Base-by-base conservation (phyloP, 768 basidiomycete species). In the Calocera viscosa region DNA sequence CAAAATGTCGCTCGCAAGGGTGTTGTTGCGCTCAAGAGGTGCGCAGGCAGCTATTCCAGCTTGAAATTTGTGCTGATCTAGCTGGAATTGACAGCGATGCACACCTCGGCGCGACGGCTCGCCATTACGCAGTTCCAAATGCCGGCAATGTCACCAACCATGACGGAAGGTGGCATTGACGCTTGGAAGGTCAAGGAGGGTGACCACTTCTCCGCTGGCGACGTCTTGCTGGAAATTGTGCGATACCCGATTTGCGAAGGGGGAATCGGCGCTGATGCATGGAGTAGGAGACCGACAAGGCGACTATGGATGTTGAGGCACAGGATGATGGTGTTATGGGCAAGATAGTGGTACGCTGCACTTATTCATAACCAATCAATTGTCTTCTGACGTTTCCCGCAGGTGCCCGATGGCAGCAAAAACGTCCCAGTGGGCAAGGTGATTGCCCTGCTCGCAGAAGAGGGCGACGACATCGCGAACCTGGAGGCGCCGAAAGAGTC, bases 101-200 rank as follows among this genome's bases (percentile, higher is more conserved):
- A 87, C 74, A 76, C 80, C 39, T 79, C 83, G 49, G 71, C 76
- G 64, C 72, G 75, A 49, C 81, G 83, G 49, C 76, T 76, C 70
- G 91, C 87, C 34, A 81, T 91, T 64, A 86, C 89, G 63, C 82
- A 86, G 69, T 83, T 95, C 67, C 79, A 84, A 71, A 95, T 97
- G 92, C 94, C 94, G 2, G 94, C 94, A 67, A 95, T 97, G 93
- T 94, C 90, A 1, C 94, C 93, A 16, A 95, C 92, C 14, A 94
- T 97, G 90, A 93, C 90, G 0, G 94, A 96, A 77, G 94, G 94
- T 49, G 92, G 89, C 1, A 90, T 98, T 69, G 80, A 91, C 0
- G 81, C 81, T 2, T 97, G 95, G 94, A 96, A 95, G 80, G 88
- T 88, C 78, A 82, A 82, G 69, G 88, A 89, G 71, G 92, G 93